phyloP scores from a whole-genome alignment of 2,329 filamentous ascomycete genomes.

The Didymosphaeria variabile region DNA sequence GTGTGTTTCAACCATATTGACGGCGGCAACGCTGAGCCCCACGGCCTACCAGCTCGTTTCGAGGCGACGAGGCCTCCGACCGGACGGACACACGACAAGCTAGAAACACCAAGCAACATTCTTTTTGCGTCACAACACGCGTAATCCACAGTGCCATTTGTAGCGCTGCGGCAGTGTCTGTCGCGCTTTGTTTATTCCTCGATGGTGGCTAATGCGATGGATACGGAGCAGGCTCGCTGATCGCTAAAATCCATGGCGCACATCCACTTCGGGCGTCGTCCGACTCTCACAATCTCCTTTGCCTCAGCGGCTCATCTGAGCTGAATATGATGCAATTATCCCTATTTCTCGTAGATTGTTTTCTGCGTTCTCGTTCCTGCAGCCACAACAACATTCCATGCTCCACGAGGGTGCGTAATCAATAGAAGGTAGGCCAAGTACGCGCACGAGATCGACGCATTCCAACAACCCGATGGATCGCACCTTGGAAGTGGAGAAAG shows the following conservation, averaged over 20 bases:
- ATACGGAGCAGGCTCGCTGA: conserved; percentile 1
- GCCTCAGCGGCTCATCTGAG: conserved; percentile 1
- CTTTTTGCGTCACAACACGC: neutral
- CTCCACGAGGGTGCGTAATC: neutral
- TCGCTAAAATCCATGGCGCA: neutral
- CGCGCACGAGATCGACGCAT: conserved; percentile 3
- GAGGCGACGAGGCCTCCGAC: conserved; percentile 4
- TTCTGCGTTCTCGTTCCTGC: neutral
- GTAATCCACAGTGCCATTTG: neutral
- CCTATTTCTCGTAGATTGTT: neutral
- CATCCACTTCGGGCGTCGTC: neutral
- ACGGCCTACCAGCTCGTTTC: conserved; percentile 10
- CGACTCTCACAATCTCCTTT: conserved; percentile 7
- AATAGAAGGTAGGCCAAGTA: neutral
- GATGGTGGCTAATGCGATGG: neutral
- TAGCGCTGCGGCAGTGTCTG: neutral
- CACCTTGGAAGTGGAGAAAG: neutral
- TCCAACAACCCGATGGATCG: neutral
- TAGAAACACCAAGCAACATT: neutral
- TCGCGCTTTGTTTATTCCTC: neutral
- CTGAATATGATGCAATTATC: conserved; percentile 7
- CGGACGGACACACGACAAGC: neutral
- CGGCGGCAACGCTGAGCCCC: conserved; percentile 9
- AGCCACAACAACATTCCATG: neutral
- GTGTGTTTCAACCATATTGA: conserved; percentile 15